phyloP scores from a whole-genome alignment of 2,329 filamentous ascomycete genomes.

The Phoma sp. region DNA sequence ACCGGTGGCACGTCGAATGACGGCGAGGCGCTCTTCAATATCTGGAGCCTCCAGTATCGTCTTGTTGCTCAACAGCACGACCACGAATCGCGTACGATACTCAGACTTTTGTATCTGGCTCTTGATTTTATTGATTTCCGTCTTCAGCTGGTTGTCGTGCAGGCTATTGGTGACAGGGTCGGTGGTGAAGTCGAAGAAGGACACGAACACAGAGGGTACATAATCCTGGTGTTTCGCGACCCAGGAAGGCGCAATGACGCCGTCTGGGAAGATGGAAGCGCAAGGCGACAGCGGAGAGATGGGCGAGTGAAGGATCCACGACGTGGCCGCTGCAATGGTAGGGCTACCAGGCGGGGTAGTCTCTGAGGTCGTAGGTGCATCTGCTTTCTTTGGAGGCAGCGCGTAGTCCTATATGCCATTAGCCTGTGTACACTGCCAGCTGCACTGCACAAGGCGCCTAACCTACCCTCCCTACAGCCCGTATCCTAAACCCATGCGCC shows the following conservation, averaged over 20 bases:
- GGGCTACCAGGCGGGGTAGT: conserved; percentile 60
- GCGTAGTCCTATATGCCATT: conserved; percentile 57
- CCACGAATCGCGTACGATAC: conserved; percentile 79
- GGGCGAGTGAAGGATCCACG: conserved; percentile 79
- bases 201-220: conserved; percentile 80
- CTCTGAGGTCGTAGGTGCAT: conserved; percentile 62
- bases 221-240: conserved; percentile 86
- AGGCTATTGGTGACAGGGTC: conserved; percentile 77
- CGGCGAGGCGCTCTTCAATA: conserved; percentile 77
- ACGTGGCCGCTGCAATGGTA: conserved; percentile 57
- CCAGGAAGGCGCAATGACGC: conserved; percentile 82
- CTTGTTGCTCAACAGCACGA: conserved; percentile 79
- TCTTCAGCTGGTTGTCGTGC: conserved; percentile 87
- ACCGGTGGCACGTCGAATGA: conserved; percentile 79
- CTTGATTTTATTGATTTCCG: conserved; percentile 81
- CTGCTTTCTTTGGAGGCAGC: conserved; percentile 69
- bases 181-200: conserved; percentile 79
- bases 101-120: conserved; percentile 72
- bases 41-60: conserved; percentile 65
- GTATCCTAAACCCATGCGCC: conserved; percentile 70
- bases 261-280: conserved; percentile 87
- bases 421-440: conserved; percentile 22
- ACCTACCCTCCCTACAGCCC: conserved; percentile 81
- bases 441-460: conserved; percentile 40
- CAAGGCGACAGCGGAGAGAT: conserved; percentile 87